A percentile compares a stretch with the other conserved stretches of the same genome.
phyloP scores from a whole-genome alignment of 2,329 filamentous ascomycete genomes.

The Bipolaris cookei region DNA sequence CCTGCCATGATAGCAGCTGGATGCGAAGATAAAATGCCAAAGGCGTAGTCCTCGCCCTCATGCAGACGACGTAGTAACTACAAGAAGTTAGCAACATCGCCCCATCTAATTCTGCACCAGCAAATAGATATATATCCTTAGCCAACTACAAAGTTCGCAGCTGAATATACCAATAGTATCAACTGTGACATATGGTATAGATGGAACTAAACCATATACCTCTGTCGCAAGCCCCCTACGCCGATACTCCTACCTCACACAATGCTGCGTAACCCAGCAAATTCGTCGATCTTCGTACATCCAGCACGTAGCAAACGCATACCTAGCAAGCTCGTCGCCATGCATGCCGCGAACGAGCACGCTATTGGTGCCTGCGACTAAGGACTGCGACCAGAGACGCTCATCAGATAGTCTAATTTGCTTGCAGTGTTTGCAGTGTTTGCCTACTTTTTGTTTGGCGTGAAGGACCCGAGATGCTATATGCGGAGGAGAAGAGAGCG shows the following conservation, averaged over 20 bases:
- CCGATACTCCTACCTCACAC: not conserved
- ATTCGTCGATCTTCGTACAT: not conserved
- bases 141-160: too few species aligned
- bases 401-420: not conserved
- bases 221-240: not conserved
- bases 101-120: too few species aligned
- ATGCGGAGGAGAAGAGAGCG: not conserved
- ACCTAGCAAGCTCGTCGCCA: not conserved
- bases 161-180: too few species aligned
- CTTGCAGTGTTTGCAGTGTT: conserved; percentile 2
- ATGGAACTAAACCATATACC: not conserved
- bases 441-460: not conserved
- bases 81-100: not conserved
- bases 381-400: not conserved
- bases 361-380: not conserved
- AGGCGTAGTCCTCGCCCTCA: not conserved
- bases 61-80: not conserved
- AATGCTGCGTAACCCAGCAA: conserved; percentile 3
- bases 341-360: not conserved
- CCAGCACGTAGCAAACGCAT: conserved; percentile 2
- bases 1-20: not conserved
- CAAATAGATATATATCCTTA: too few species aligned
- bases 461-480: not conserved
- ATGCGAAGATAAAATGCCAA: conserved; percentile 4
- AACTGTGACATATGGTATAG: too few species aligned